Percentiles rank a stretch among this genome's conserved stretches.
Conservation (phyloP, 495 filamentous ascomycete genomes). For the Opeltia flavorubescens region DNA sequence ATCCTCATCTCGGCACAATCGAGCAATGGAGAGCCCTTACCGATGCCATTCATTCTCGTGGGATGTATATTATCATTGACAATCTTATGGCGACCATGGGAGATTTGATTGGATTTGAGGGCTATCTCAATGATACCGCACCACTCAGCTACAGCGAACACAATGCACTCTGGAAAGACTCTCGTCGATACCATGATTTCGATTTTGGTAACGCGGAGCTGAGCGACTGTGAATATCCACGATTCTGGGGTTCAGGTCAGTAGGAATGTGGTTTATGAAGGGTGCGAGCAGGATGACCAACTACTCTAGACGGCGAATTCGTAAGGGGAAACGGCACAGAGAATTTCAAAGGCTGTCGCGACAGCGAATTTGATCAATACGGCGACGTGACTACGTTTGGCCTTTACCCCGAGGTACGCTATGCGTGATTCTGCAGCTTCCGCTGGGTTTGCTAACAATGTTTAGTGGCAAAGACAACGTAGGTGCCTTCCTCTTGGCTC, state of each 20-base stretch:
- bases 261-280: conserved; percentile 11
- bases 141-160: conserved; percentile 29
- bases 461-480: conserved; percentile 6
- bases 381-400: conserved; percentile 54
- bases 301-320: conserved; percentile 9
- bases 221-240: conserved; percentile 23
- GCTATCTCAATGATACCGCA: conserved; percentile 27
- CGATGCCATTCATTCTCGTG: conserved; percentile 22
- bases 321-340: conserved; percentile 16
- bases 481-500: not conserved
- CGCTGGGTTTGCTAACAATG: not conserved
- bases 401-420: conserved; percentile 38
- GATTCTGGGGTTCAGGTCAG: conserved; percentile 18
- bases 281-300: not conserved
- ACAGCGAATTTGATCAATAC: conserved; percentile 30
- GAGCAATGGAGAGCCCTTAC: conserved; percentile 23
- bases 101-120: conserved; percentile 33
- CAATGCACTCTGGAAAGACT: conserved; percentile 28
- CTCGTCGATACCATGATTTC: conserved; percentile 29
- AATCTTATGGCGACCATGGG: conserved; percentile 30
- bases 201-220: conserved; percentile 19
- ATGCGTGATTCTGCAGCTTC: not conserved
- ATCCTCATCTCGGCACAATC: conserved; percentile 25
- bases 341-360: conserved; percentile 21
- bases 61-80: conserved; percentile 29